A percentile compares a stretch with the other conserved stretches of the same genome.
phyloP scores from a whole-genome alignment of 2,329 filamentous ascomycete species.

The Grosmannia clavigera region DNA sequence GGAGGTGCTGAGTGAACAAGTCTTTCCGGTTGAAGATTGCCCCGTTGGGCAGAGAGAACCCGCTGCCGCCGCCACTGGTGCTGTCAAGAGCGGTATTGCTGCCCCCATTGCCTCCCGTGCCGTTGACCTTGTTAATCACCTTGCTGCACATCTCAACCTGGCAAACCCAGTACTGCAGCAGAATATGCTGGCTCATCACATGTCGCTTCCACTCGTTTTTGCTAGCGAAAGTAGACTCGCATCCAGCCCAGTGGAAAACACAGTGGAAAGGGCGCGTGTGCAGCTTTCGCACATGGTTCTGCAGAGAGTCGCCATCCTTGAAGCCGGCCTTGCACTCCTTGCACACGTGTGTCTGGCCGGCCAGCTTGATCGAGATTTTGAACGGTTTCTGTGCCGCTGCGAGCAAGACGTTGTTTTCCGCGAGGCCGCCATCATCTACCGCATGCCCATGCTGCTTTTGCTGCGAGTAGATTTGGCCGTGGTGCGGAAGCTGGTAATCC shows the following conservation, averaged over 20 bases:
- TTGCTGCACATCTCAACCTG: slow-evolving; percentile 45
- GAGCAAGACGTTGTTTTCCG: slow-evolving; percentile 6
- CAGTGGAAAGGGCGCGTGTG: slow-evolving; percentile 59
- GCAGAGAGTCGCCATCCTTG: slow-evolving; percentile 30
- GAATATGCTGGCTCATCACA: slow-evolving; percentile 67
- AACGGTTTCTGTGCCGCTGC: slow-evolving; percentile 11
- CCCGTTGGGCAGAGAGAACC: slow-evolving; percentile 35
- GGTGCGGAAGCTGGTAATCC: background rate
- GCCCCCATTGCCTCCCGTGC: background rate
- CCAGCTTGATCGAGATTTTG: slow-evolving; percentile 13
- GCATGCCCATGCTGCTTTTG: background rate
- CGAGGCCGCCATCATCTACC: background rate
- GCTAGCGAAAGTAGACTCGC: slow-evolving; percentile 56
- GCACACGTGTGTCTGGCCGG: slow-evolving; percentile 18
- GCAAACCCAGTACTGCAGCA: slow-evolving; percentile 66
- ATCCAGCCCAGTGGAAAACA: slow-evolving; percentile 68
- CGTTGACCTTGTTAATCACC: slow-evolving; percentile 14
- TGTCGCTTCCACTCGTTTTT: slow-evolving; percentile 98
- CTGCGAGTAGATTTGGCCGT: background rate
- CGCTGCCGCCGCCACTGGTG: slow-evolving; percentile 1
- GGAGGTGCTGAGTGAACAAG: slow-evolving; percentile 76
- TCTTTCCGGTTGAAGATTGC: slow-evolving; percentile 79
- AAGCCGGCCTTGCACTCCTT: slow-evolving; percentile 28
- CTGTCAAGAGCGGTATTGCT: background rate
- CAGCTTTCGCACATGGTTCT: slow-evolving; percentile 36